These are phyloP conservation scores for Alternaria incomplexa DNA, from an alignment of 2,329 filamentous ascomycete species.

Conservation along the genomic window DNA sequence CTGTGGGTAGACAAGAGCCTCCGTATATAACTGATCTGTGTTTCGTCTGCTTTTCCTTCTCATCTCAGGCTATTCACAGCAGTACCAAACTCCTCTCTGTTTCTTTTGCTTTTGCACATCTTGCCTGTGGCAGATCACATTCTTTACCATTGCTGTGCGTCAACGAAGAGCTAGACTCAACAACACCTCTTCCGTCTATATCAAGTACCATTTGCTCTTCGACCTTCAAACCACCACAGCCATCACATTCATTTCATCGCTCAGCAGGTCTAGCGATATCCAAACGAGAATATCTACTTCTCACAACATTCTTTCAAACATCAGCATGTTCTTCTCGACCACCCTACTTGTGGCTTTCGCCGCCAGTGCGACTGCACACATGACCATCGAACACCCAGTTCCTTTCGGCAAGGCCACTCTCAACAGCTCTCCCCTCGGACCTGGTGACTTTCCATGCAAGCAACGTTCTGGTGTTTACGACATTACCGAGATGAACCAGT, in stretches of 20 bases:
- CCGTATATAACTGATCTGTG: conserved; percentile 30
- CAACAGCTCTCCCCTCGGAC: conserved; percentile 69
- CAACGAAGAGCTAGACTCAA: conserved; percentile 33
- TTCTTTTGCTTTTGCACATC: conserved; percentile 27
- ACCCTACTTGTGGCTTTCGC: conserved; percentile 62
- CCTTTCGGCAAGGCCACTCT: conserved; percentile 62
- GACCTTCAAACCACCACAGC: conserved; percentile 15
- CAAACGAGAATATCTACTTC: conserved; percentile 23
- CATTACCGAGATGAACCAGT: conserved; percentile 65
- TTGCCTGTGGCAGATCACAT: conserved; percentile 48
- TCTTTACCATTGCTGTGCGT: conserved; percentile 33
- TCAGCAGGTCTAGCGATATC: conserved; percentile 49
- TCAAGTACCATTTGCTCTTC: conserved; percentile 4
- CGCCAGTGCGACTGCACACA: conserved; percentile 72
- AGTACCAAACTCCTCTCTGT: conserved; percentile 28
- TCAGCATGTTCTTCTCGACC: conserved; percentile 59
- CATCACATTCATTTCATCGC: conserved; percentile 35
- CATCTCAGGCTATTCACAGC: conserved; percentile 31
- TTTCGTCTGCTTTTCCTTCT: conserved; percentile 27
- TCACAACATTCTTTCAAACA: conserved; percentile 24
- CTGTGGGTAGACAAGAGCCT: conserved; percentile 16
- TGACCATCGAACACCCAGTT: conserved; percentile 64
- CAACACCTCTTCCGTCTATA: conserved; percentile 3
- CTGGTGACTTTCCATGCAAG: conserved; percentile 83
- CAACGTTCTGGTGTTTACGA: conserved; percentile 57